These are phyloP conservation scores for Hypsizygus marmoreus DNA, from an alignment of 768 basidiomycete genomes.

Conservation along the genomic window DNA sequence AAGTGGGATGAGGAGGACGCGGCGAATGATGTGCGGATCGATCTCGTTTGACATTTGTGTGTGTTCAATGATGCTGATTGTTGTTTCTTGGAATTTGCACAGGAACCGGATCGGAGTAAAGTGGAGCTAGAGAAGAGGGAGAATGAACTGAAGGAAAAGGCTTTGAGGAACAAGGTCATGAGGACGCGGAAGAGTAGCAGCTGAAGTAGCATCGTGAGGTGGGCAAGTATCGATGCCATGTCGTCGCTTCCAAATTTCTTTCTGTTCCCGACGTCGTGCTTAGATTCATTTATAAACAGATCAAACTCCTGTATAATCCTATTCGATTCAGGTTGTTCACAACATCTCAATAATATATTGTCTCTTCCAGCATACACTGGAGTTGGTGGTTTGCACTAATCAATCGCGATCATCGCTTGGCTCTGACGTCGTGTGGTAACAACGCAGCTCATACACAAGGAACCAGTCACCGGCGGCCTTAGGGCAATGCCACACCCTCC, in stretches of 20 bases:
- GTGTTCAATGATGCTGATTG: not conserved
- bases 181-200: conserved; percentile 59
- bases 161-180: conserved; percentile 80
- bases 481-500: too few species aligned
- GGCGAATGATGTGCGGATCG: conserved; percentile 22
- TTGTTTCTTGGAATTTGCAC: conserved; percentile 11
- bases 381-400: not conserved
- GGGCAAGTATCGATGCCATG: conserved; percentile 15
- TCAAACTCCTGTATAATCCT: conserved; percentile 3
- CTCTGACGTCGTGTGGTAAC: conserved; percentile 1
- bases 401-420: not conserved
- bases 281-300: conserved; percentile 19
- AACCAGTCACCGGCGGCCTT: not conserved
- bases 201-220: conserved; percentile 8
- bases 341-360: conserved; percentile 12
- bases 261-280: conserved; percentile 15
- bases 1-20: conserved; percentile 56
- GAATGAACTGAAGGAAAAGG: conserved; percentile 79
- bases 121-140: conserved; percentile 68
- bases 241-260: conserved; percentile 4
- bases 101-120: conserved; percentile 22
- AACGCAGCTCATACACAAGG: not conserved
- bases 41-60: conserved; percentile 17
- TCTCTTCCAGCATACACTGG: not conserved
- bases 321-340: too few species aligned